Evolutionary conservation across 257 asterid genomes (phyloP).

Genomic region (Solanum sitiens): DNA sequence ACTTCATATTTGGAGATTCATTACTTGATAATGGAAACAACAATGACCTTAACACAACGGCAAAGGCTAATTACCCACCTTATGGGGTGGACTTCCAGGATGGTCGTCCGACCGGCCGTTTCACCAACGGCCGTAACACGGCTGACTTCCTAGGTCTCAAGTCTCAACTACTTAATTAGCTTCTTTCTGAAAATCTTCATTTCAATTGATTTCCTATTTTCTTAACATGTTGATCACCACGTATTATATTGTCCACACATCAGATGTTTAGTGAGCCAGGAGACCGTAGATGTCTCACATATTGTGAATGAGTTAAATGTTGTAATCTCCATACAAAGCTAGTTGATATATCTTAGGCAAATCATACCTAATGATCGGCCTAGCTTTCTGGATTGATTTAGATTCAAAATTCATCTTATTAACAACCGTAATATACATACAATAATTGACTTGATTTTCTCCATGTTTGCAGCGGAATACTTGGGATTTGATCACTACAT

Average conservation of each 20-base stretch:
- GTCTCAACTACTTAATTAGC: not conserved
- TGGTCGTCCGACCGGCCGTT: conserved; percentile 2
- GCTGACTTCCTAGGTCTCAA: conserved; percentile 12
- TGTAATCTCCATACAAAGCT: not conserved
- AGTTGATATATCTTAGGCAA: not conserved
- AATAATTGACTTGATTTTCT: not conserved
- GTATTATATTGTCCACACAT: not conserved
- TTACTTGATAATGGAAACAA: conserved; percentile 14
- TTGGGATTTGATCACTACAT: conserved; percentile 26
- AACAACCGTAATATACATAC: not conserved
- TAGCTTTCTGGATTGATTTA: not conserved
- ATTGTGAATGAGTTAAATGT: not conserved
- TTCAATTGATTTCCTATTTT: not conserved
- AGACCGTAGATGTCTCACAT: not conserved
- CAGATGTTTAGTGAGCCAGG: no score
- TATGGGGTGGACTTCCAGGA: conserved; percentile 11
- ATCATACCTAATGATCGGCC: not conserved
- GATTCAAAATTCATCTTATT: not conserved
- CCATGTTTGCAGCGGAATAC: conserved; percentile 4
- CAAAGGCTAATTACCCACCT: conserved; percentile 7
- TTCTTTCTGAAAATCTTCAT: no score
- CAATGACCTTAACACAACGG: not conserved
- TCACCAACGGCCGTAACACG: conserved; percentile 4
- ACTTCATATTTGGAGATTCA: conserved; percentile 12
- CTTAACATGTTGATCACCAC: not conserved